These are phyloP conservation scores for Cutaneotrichosporon sp. DNA, from an alignment of 1,284 basidiomycete genomes.

Conservation along the genomic window DNA sequence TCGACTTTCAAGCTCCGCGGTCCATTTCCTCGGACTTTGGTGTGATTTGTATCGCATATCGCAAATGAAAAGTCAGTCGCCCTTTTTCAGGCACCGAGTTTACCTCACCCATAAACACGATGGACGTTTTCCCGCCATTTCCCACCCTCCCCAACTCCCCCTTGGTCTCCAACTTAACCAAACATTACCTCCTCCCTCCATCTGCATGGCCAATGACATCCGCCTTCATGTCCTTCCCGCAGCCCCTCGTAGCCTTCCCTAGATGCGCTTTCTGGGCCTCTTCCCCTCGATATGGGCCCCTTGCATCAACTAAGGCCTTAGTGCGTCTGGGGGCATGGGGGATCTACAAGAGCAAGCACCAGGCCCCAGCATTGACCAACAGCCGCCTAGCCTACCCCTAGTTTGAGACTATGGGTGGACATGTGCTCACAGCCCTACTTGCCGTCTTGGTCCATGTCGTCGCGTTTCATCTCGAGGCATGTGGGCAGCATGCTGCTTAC, in stretches of 20 bases:
- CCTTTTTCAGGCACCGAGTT: constrained; percentile 4
- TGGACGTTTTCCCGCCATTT: not conserved
- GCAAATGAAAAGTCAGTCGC: not conserved
- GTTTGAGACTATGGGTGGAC: too few species aligned
- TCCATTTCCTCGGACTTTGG: too few species aligned
- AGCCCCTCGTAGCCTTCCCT: constrained; percentile 13
- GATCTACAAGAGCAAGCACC: not conserved
- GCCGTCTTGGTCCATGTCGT: too few species aligned
- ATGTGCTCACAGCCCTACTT: too few species aligned
- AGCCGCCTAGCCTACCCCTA: too few species aligned
- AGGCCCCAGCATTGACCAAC: too few species aligned
- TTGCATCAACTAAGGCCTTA: not conserved
- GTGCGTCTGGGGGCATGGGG: not conserved
- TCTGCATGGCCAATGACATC: not conserved
- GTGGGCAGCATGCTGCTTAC: too few species aligned
- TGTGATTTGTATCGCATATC: not conserved
- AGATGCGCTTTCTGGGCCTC: constrained; percentile 2
- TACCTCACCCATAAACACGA: not conserved
- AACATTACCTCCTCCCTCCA: not conserved
- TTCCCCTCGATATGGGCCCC: not conserved
- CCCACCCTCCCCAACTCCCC: not conserved
- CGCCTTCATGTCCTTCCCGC: not conserved
- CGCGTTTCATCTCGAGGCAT: too few species aligned
- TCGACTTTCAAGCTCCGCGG: not conserved
- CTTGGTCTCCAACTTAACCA: not conserved